A percentile compares a stretch with the other conserved stretches of the same genome.
phyloP scores from a whole-genome alignment of 2,329 filamentous ascomycete species.

The Fusarium sp. region DNA sequence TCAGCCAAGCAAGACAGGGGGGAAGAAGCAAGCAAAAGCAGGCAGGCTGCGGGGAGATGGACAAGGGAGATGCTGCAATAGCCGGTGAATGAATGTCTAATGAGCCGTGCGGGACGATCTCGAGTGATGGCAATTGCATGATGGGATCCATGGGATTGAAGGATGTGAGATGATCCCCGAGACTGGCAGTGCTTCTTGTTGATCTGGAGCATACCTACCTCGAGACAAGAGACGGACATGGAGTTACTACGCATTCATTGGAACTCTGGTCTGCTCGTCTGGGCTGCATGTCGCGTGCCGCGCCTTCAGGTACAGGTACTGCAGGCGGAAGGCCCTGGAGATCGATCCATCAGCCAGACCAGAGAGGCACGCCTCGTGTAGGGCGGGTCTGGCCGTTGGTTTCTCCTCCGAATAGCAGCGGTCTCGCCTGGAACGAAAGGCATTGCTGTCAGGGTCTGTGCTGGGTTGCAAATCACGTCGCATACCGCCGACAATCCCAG shows the following conservation, averaged over 20 bases:
- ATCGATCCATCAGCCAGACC: background rate
- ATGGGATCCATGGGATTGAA: background rate
- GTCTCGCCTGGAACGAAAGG: background rate
- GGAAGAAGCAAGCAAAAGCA: background rate
- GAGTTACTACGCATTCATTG: background rate
- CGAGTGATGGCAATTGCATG: background rate
- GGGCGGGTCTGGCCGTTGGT: background rate
- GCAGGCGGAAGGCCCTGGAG: constrained; percentile 10
- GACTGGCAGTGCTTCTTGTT: background rate
- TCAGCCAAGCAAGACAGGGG: constrained; percentile 5
- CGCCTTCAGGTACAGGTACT: constrained; percentile 32
- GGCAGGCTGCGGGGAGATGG: background rate
- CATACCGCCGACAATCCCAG: background rate
- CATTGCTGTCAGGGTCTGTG: background rate
- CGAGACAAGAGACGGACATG: background rate
- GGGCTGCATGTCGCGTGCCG: constrained; percentile 32
- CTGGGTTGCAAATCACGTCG: background rate
- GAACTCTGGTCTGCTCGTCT: constrained; percentile 6
- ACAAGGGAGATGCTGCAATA: background rate
- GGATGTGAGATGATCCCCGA: background rate
- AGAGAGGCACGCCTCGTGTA: background rate
- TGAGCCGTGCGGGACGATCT: background rate
- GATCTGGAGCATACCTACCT: background rate
- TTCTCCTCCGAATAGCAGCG: background rate
- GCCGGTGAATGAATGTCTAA: background rate